Conservation (phyloP, 2,329 filamentous ascomycete species). For the Pseudocercospora fuligena region DNA sequence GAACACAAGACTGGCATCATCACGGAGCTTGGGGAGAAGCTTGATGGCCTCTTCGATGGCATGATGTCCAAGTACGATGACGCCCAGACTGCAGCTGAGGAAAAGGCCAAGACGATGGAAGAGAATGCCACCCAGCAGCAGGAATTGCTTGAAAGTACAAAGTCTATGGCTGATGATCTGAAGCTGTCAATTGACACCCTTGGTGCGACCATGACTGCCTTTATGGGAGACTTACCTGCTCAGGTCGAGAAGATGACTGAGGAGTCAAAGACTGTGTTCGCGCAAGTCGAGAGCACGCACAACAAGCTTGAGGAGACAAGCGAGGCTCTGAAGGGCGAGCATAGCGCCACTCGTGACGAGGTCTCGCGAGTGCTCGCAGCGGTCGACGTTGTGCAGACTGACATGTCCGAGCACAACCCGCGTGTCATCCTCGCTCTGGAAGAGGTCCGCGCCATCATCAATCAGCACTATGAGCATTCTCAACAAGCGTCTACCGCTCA, state of each 20-base stretch:
- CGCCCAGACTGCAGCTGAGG: conserved; percentile 74
- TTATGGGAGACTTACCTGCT: conserved; percentile 55
- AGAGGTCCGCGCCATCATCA: conserved; percentile 81
- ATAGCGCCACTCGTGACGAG: conserved; percentile 81
- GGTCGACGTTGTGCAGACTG: conserved; percentile 76
- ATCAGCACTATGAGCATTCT: conserved; percentile 86
- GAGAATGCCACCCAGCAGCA: conserved; percentile 74
- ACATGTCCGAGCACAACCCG: conserved; percentile 82
- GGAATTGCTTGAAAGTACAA: conserved; percentile 74
- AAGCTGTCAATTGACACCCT: conserved; percentile 85
- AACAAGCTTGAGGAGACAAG: conserved; percentile 76
- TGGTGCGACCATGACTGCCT: conserved; percentile 62
- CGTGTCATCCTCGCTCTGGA: conserved; percentile 85
- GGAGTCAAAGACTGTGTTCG: conserved; percentile 85
- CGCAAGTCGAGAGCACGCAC: conserved; percentile 78
- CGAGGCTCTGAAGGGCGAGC: conserved; percentile 74
- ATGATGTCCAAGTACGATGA: conserved; percentile 89
- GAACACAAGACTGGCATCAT: conserved; percentile 62
- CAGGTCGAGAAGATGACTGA: conserved; percentile 85
- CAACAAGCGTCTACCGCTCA: conserved; percentile 58
- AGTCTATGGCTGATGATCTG: conserved; percentile 82
- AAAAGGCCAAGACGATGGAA: conserved; percentile 73
- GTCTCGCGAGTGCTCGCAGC: conserved; percentile 74
- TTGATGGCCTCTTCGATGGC: conserved; percentile 79
- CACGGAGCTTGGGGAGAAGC: conserved; percentile 59